Percentiles rank a stretch among this genome's conserved stretches.
These are phyloP conservation scores for Pyrenochaeta sp. DNA, from an alignment of 2,329 filamentous ascomycete genomes.

Conservation along the genomic window DNA sequence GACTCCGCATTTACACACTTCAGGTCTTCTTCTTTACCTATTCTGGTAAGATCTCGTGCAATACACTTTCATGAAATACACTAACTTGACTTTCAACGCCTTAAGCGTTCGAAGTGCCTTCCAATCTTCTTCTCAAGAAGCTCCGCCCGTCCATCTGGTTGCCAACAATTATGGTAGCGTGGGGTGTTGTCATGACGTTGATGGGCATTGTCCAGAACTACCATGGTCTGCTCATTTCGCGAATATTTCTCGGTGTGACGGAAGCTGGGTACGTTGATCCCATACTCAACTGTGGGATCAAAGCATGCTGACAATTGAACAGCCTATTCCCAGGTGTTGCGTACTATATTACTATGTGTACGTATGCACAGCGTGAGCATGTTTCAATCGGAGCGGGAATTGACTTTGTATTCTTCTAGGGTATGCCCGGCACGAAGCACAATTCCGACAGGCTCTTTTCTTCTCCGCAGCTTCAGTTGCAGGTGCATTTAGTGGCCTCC, in stretches of 20 bases:
- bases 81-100: too few species aligned
- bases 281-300: neutral
- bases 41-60: constrained; percentile 22
- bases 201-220: constrained; percentile 60
- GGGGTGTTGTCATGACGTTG: constrained; percentile 61
- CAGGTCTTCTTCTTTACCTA: constrained; percentile 65
- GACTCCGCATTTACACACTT: too few species aligned
- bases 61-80: too few species aligned
- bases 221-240: constrained; percentile 54
- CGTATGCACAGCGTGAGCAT: neutral
- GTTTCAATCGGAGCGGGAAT: too few species aligned
- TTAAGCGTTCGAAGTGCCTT: constrained; percentile 60
- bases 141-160: constrained; percentile 59
- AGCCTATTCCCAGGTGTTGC: constrained; percentile 36
- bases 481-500: constrained; percentile 67
- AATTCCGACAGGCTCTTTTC: constrained; percentile 66
- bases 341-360: constrained; percentile 1
- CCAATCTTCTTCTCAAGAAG: constrained; percentile 68
- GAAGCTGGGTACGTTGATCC: constrained; percentile 39
- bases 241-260: constrained; percentile 56
- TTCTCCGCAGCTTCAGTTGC: constrained; percentile 66
- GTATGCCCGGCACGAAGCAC: constrained; percentile 68
- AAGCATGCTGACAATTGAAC: neutral
- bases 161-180: constrained; percentile 59
- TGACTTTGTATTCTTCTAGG: constrained; percentile 65